Evolutionary conservation across 2,329 filamentous ascomycete species (phyloP).

Genomic region (Diaporthe longicolla): DNA sequence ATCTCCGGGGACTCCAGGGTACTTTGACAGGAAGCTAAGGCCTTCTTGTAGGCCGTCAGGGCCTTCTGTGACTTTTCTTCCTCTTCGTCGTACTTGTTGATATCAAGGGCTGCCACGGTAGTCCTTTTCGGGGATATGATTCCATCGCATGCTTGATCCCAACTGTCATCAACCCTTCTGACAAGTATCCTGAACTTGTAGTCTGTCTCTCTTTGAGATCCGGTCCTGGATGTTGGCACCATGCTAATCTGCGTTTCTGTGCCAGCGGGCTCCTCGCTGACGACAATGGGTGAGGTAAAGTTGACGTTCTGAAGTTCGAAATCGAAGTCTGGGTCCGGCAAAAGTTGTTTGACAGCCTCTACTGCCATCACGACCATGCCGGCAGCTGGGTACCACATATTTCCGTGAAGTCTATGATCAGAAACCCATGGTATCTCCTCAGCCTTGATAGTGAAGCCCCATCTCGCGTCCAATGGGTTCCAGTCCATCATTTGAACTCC

Average conservation of each 20-base stretch:
- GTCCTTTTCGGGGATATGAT: not conserved
- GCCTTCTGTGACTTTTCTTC: not conserved
- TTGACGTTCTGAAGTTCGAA: slow-evolving; percentile 63
- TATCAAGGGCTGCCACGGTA: not conserved
- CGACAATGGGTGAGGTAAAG: not conserved
- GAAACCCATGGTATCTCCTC: slow-evolving; percentile 69
- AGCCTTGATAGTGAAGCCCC: slow-evolving; percentile 62
- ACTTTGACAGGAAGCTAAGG: not conserved
- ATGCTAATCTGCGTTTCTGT: slow-evolving; percentile 6
- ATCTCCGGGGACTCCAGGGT: not conserved
- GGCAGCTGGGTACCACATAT: slow-evolving; percentile 68
- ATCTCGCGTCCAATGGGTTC: slow-evolving; percentile 61
- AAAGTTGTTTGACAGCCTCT: slow-evolving; percentile 60
- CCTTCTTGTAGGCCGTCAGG: not conserved
- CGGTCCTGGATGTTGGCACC: not conserved
- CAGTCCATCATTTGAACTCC: slow-evolving; percentile 59
- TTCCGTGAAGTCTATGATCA: slow-evolving; percentile 70
- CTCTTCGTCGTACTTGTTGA: slow-evolving; percentile 13
- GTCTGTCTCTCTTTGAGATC: not conserved
- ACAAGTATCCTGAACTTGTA: not conserved
- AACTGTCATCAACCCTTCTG: not conserved
- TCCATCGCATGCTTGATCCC: not conserved
- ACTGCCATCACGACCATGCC: slow-evolving; percentile 66
- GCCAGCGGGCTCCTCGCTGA: not conserved
- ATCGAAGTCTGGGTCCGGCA: slow-evolving; percentile 43